Evolutionary conservation across 208 protist species (phyloP), one percentile per base, ranked within the genome.

Genomic region (Leishmania mexicana): DNA sequence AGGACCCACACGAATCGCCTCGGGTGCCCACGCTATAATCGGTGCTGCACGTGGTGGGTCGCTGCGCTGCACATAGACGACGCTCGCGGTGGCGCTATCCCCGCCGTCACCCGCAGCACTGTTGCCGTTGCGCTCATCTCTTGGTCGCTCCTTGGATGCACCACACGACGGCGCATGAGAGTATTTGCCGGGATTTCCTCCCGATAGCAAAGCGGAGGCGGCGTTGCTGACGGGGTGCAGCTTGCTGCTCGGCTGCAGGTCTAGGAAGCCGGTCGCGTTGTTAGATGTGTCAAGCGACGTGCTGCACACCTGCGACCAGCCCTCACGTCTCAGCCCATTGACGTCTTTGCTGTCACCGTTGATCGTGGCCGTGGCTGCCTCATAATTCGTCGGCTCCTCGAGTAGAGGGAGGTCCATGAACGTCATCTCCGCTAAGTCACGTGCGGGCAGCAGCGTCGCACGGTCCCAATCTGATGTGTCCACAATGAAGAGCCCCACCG

Each of bases 391-490:
- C 28, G 24, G 13, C 19, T 60, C 83, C 40, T 65, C 74, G 13
- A 81, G 80, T 51, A 93, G 81, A 10, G 83, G 81, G 4, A 94
- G 84, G 31, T 83, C 73, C 77, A 76, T 84, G 47, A 88, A 87
- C 11, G 87, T 82, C 75, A 85, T 74, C 75, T 93, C 90, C 6
- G 84, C 71, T 67, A 89, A 15, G 11, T 81, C 78, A 21, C 75
- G 75, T n/a, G 77, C n/a, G 8, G 72, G 42, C 47, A 93, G 80
- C 42, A 92, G 83, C 60, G 85, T 89, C 51, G 85, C 72, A 2
- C 78, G 81, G 76, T 97, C 94, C 92, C 92, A 97, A 10, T 83
- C 85, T 0, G 92, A 84, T 6, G 94, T 97, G 83, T 97, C 91
- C 3, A 97, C 76, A 6, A 86, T 79, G 75, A 96, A 94, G 31